phyloP scores from a whole-genome alignment of 306 rosid genomes.

The Begonia peltatifolia region DNA sequence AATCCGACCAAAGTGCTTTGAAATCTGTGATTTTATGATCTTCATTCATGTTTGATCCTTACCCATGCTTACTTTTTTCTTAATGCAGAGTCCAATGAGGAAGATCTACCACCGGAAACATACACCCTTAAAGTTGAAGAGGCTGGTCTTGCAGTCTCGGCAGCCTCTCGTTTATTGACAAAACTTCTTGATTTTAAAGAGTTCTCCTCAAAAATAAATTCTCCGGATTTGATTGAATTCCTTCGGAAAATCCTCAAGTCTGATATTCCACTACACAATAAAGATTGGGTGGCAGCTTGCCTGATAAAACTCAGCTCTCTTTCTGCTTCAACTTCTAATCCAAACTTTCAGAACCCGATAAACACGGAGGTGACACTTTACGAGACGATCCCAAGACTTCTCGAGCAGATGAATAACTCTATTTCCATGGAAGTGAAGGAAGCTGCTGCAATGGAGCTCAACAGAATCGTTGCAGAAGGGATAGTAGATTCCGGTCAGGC shows the following conservation, averaged over 20 bases:
- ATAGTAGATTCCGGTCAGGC: conserved; percentile 43
- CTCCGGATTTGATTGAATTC: conserved; percentile 30
- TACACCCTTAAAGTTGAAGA: conserved; percentile 61
- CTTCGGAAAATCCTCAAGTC: conserved; percentile 60
- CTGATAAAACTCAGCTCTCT: conserved; percentile 59
- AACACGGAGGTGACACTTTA: conserved; percentile 60
- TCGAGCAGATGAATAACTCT: conserved; percentile 52
- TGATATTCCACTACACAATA: conserved; percentile 39
- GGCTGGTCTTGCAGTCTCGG: conserved; percentile 81
- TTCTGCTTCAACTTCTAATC: conserved; percentile 29
- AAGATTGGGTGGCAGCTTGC: conserved; percentile 83
- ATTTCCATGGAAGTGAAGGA: conserved; percentile 43
- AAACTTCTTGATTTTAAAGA: conserved; percentile 40
- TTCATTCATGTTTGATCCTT: too few relatives aligned
- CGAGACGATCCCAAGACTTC: conserved; percentile 70
- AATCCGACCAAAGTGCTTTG: too few relatives aligned
- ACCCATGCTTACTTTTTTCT: conserved; percentile 1
- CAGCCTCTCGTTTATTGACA: conserved; percentile 61
- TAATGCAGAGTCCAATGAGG: conserved; percentile 37
- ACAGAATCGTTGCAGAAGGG: conserved; percentile 71
- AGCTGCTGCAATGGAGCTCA: conserved; percentile 56
- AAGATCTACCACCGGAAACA: conserved; percentile 39
- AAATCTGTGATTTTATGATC: too few relatives aligned
- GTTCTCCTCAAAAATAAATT: conserved; percentile 30
- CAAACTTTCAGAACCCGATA: conserved; percentile 25